Conservation (phyloP, 2,329 filamentous ascomycete species). For the Tolypocladium tundrense region DNA sequence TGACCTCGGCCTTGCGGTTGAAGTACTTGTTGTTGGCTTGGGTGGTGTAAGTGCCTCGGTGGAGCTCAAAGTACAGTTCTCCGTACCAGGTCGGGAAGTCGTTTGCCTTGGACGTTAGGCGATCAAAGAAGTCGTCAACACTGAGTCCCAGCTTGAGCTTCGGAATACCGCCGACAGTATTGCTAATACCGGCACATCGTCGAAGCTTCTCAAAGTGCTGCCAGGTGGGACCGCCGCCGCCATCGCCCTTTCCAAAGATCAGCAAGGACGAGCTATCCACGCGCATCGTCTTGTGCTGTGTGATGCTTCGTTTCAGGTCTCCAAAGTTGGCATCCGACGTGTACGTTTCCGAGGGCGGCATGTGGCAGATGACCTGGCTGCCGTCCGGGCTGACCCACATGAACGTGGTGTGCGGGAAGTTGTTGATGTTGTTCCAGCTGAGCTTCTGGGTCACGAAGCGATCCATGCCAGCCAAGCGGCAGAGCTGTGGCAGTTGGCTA, state of each 20-base stretch:
- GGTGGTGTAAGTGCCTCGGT: conserved; percentile 93
- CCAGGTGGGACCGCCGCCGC: conserved; percentile 89
- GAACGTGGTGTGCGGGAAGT: conserved; percentile 96
- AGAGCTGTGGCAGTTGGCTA: conserved; percentile 86
- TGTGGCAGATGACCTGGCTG: conserved; percentile 94
- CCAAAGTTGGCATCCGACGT: conserved; percentile 92
- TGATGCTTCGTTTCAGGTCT: conserved; percentile 80
- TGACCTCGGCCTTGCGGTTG: conserved; percentile 75
- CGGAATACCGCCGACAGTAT: conserved; percentile 69
- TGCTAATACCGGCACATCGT: conserved; percentile 81
- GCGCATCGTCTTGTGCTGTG: conserved; percentile 91
- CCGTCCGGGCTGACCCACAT: conserved; percentile 96
- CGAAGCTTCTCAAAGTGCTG: conserved; percentile 91
- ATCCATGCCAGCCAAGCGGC: conserved; percentile 87
- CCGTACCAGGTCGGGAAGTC: conserved; percentile 94
- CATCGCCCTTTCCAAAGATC: conserved; percentile 94
- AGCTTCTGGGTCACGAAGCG: conserved; percentile 97
- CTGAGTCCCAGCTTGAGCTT: conserved; percentile 81
- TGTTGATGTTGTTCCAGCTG: conserved; percentile 99
- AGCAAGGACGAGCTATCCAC: conserved; percentile 84
- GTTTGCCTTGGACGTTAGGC: conserved; percentile 66
- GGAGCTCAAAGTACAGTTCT: conserved; percentile 94
- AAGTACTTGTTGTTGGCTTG: conserved; percentile 96
- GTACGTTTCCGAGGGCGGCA: conserved; percentile 93
- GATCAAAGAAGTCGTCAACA: conserved; percentile 90